These are phyloP conservation scores for Sanghuangporus baumii DNA, from an alignment of 1,284 basidiomycete genomes.

Conservation along the genomic window DNA sequence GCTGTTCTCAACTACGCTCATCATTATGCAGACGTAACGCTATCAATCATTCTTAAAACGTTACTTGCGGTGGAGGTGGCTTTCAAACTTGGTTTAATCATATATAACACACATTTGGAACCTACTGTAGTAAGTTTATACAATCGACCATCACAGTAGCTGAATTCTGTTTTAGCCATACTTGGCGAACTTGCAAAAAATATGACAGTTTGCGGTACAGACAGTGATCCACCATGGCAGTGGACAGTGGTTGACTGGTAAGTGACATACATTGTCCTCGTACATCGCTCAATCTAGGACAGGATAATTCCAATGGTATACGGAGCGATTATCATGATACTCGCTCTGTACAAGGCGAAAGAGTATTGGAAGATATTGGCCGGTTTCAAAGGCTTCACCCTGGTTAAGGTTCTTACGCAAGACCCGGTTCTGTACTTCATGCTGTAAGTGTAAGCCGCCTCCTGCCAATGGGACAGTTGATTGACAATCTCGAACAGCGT, in stretches of 20 bases:
- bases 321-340: background rate
- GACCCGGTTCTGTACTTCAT: slow-evolving; percentile 6
- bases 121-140: too few species aligned
- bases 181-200: background rate
- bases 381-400: background rate
- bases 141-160: too few species aligned
- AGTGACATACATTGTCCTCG: background rate
- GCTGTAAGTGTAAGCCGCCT: too few species aligned
- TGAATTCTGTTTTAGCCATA: too few species aligned
- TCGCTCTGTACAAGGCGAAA: slow-evolving; percentile 5
- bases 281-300: background rate
- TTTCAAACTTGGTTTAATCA: background rate
- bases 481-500: background rate
- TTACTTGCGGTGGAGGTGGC: background rate
- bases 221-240: background rate
- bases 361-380: slow-evolving; percentile 1
- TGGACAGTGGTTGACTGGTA: background rate
- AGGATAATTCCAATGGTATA: background rate
- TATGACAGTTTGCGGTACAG: background rate
- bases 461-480: too few species aligned
- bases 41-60: background rate
- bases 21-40: background rate
- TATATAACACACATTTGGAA: too few species aligned
- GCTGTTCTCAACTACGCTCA: too few species aligned
- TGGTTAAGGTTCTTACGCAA: background rate